Conservation (phyloP, 2,329 filamentous ascomycete genomes). For the Pseudogymnoascus sp. region DNA sequence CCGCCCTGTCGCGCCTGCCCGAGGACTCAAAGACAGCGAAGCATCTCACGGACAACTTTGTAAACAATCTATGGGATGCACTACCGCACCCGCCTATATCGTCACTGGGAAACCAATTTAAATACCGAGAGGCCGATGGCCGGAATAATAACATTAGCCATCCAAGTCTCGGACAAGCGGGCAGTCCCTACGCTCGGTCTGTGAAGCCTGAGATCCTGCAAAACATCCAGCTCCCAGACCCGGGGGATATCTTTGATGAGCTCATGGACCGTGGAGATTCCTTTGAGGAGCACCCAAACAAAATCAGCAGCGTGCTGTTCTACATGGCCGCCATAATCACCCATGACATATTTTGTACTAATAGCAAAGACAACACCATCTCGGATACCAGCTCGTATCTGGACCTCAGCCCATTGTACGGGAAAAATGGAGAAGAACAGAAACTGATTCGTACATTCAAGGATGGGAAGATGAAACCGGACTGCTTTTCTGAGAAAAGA, state of each 20-base stretch:
- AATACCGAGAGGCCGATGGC: conserved; percentile 60
- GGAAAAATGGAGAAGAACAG: conserved; percentile 48
- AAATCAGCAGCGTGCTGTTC: conserved; percentile 67
- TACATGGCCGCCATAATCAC: conserved; percentile 64
- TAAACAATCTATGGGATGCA: conserved; percentile 61
- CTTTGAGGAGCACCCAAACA: conserved; percentile 58
- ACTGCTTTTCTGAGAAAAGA: conserved; percentile 62
- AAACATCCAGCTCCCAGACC: conserved; percentile 55
- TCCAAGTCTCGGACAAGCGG: conserved; percentile 58
- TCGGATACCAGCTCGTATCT: conserved; percentile 66
- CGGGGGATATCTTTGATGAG: conserved; percentile 51
- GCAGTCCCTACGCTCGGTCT: conserved; percentile 57
- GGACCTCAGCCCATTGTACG: conserved; percentile 65
- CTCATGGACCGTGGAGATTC: conserved; percentile 44
- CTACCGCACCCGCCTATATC: conserved; percentile 64
- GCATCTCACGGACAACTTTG: conserved; percentile 54
- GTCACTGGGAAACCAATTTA: conserved; percentile 52
- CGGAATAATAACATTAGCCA: conserved; percentile 61
- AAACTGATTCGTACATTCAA: conserved; percentile 51
- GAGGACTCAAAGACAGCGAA: conserved; percentile 23
- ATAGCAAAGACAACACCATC: conserved; percentile 51
- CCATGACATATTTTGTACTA: conserved; percentile 57
- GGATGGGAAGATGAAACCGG: conserved; percentile 63
- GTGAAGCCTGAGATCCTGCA: conserved; percentile 52
- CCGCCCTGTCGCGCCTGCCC: conserved; percentile 25